Evolutionary conservation across 2,329 filamentous ascomycete species (phyloP).

Genomic region (Xylaria digitata): DNA sequence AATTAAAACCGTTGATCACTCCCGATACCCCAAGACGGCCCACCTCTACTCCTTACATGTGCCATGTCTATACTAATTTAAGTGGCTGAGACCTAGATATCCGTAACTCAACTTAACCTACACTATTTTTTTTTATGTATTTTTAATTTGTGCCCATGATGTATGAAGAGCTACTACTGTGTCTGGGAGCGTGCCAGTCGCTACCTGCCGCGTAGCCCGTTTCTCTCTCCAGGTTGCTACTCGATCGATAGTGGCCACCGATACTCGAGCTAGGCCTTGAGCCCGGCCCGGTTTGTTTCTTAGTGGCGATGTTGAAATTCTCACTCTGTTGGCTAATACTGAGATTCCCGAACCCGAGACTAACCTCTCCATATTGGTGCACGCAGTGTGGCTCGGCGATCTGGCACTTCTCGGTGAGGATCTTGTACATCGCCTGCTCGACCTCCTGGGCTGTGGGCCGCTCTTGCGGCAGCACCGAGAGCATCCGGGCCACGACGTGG

Average conservation of each 20-base stretch:
- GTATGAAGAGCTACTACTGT: constrained; percentile 47
- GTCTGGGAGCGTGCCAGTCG: constrained; percentile 55
- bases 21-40: background rate
- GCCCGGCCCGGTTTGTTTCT: constrained; percentile 46
- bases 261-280: constrained; percentile 39
- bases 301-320: constrained; percentile 48
- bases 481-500: constrained; percentile 65
- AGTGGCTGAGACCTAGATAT: background rate
- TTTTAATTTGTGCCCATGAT: constrained; percentile 29
- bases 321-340: constrained; percentile 49
- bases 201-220: constrained; percentile 5
- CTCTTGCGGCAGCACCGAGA: constrained; percentile 62
- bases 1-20: background rate
- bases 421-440: constrained; percentile 63
- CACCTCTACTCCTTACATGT: background rate
- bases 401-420: constrained; percentile 61
- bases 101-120: background rate
- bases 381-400: constrained; percentile 66
- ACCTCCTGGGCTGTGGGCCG: constrained; percentile 65
- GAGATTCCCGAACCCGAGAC: constrained; percentile 49
- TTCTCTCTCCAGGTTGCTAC: constrained; percentile 43
- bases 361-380: constrained; percentile 57
- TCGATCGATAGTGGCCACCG: constrained; percentile 43
- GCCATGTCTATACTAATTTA: background rate
- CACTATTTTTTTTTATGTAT: background rate